Base-by-base conservation (phyloP, 2,329 filamentous ascomycete species). In the Penicillium occitanis region DNA sequence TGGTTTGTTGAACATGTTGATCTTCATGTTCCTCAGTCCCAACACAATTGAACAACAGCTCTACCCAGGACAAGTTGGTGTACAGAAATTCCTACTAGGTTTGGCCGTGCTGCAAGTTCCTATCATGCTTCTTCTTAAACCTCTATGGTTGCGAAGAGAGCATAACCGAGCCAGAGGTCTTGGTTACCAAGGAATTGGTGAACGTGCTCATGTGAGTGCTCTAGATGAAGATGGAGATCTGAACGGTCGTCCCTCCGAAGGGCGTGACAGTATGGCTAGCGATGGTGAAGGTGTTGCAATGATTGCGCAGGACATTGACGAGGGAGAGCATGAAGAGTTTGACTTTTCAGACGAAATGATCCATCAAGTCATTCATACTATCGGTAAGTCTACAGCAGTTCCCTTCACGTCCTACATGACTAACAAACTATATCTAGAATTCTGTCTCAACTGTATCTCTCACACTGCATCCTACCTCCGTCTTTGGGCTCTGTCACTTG, bases 281-380 rank as follows among this genome's bases (percentile, higher is more conserved):
- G 93, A 95, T 65, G 89, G 89, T 42, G 92, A 96, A 71, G 92
- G 91, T 53, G 88, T 91, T 67, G 92, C 90, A 64, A 91, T 97
- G 88, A 93, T 97, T 75, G 91, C 92, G 1, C 89, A 96, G 77
- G 92, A 95, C 75, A 87, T 96, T 71, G 82, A 88, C 37, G 86
- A 85, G 51, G 91, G 92, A 59, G 93, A 93, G 71, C 92, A 97
- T 72, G 93, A 95, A 74, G 95, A 99, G 76, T 99, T 99, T 77
- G 95, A 99, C 73, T 99, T 99, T 77, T 88, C 90, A 67, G 95
- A 99, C 78, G 87, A 93, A 69, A 97, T 99, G 93, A 99, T 99
- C 75, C 95, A 99, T 81, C 95, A 99, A 79, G 88, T 97, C 77
- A 99, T 99, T 75, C 96, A 98, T 83, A 98, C 94, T 19, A 98